phyloP scores from a whole-genome alignment of 768 basidiomycete species.

The Tephrocybe rancida region DNA sequence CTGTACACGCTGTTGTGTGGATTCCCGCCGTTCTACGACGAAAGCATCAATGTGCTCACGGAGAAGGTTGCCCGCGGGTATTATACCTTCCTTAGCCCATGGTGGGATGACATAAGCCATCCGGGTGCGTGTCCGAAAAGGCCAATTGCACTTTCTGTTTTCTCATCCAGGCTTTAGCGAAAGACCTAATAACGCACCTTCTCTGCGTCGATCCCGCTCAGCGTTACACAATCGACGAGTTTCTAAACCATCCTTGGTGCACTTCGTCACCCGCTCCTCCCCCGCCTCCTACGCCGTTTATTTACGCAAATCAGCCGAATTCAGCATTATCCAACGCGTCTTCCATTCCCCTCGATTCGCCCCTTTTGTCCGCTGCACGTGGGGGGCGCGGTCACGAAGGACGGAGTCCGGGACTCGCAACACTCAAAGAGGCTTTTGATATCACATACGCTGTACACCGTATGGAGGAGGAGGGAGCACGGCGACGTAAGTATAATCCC shows the following conservation, averaged over 20 bases:
- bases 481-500: conserved; percentile 80
- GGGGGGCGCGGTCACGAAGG: conserved; percentile 71
- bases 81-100: conserved; percentile 98
- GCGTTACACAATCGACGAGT: conserved; percentile 98
- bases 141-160: not conserved
- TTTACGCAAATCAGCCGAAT: conserved; percentile 41
- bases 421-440: conserved; percentile 97
- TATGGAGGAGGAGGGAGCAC: conserved; percentile 98
- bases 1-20: conserved; percentile 97
- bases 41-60: conserved; percentile 96
- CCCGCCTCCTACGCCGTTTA: conserved; percentile 65
- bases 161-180: conserved; percentile 54
- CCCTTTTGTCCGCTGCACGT: conserved; percentile 79
- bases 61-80: conserved; percentile 98
- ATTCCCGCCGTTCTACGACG: conserved; percentile 98
- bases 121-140: conserved; percentile 55
- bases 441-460: conserved; percentile 98
- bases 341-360: conserved; percentile 78
- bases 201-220: conserved; percentile 95
- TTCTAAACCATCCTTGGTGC: conserved; percentile 96
- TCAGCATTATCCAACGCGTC: conserved; percentile 24
- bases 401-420: conserved; percentile 89
- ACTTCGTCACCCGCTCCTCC: conserved; percentile 65
- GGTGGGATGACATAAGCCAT: conserved; percentile 96
- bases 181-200: conserved; percentile 93